Conservation (phyloP, 805 yeast genomes). For the Candida boidinii region DNA sequence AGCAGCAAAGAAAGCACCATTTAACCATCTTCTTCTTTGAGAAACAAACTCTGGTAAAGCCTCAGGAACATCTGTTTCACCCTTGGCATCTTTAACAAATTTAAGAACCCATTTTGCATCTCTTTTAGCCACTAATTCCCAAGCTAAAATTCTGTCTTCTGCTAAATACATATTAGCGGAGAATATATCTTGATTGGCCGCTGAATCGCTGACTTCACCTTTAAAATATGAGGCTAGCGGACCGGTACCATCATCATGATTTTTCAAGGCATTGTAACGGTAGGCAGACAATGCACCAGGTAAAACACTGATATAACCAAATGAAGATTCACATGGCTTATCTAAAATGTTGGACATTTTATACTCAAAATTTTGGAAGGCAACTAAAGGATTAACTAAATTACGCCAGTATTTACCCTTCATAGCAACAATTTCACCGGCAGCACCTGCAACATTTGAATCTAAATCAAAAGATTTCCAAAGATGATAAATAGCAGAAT, state of each 20-base stretch:
- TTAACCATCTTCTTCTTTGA: slow-evolving; percentile 97
- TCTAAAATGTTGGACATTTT: slow-evolving; percentile 95
- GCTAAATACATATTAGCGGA: slow-evolving; percentile 97
- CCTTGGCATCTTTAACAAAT: slow-evolving; percentile 87
- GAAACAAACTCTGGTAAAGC: slow-evolving; percentile 88
- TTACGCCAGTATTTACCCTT: slow-evolving; percentile 83
- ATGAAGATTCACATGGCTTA: slow-evolving; percentile 86
- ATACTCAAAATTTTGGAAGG: slow-evolving; percentile 94
- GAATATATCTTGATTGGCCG: slow-evolving; percentile 57
- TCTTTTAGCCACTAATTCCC: slow-evolving; percentile 88
- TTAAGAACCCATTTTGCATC: slow-evolving; percentile 82
- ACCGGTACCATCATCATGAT: slow-evolving; percentile 87
- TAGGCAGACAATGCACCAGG: slow-evolving; percentile 97
- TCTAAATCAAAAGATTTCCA: slow-evolving; percentile 98
- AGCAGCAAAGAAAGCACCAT: slow-evolving; percentile 97
- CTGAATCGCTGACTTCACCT: slow-evolving; percentile 52
- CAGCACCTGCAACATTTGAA: slow-evolving; percentile 97
- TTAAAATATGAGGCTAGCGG: slow-evolving; percentile 84
- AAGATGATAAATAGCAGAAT: slow-evolving; percentile 78
- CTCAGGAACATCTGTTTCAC: slow-evolving; percentile 97
- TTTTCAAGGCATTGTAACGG: slow-evolving; percentile 76
- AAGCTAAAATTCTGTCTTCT: slow-evolving; percentile 91
- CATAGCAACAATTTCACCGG: slow-evolving; percentile 95
- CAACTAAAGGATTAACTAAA: slow-evolving; percentile 82
- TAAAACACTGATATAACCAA: slow-evolving; percentile 87